phyloP scores from a whole-genome alignment of 768 basidiomycete species.

The Lactifluus subvellereus region DNA sequence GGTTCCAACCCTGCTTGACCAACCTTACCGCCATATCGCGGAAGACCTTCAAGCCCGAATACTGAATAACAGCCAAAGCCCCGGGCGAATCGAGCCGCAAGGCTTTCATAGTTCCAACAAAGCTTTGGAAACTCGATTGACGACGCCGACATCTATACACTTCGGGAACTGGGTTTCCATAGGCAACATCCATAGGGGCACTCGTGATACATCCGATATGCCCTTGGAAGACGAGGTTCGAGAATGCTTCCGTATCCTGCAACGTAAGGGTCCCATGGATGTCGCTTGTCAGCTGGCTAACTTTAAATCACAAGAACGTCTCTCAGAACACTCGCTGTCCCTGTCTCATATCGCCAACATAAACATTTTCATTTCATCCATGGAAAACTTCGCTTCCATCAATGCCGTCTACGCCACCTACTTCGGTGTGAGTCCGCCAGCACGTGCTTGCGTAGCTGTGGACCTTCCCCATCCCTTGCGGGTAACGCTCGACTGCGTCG shows the following conservation, averaged over 20 bases:
- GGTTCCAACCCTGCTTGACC: slow-evolving; percentile 52
- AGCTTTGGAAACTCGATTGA: not conserved
- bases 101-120: slow-evolving; percentile 6
- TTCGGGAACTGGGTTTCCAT: slow-evolving; percentile 66
- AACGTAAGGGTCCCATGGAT: slow-evolving; percentile 41
- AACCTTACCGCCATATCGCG: slow-evolving; percentile 30
- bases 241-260: slow-evolving; percentile 57
- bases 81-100: not conserved
- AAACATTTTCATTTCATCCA: slow-evolving; percentile 76
- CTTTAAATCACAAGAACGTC: slow-evolving; percentile 40
- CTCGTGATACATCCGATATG: slow-evolving; percentile 25
- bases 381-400: slow-evolving; percentile 69
- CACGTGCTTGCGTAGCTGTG: slow-evolving; percentile 89
- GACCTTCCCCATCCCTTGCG: slow-evolving; percentile 53
- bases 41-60: slow-evolving; percentile 7
- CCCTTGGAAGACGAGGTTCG: slow-evolving; percentile 67
- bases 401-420: slow-evolving; percentile 75
- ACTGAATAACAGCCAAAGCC: not conserved
- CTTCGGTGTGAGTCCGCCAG: slow-evolving; percentile 89
- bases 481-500: slow-evolving; percentile 75
- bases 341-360: slow-evolving; percentile 65
- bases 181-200: slow-evolving; percentile 44
- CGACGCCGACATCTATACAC: slow-evolving; percentile 27
- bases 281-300: not conserved
- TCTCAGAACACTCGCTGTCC: slow-evolving; percentile 43